Conservation (phyloP, 139 green algal genomes). For the Limnomonas spitsbergensis region DNA sequence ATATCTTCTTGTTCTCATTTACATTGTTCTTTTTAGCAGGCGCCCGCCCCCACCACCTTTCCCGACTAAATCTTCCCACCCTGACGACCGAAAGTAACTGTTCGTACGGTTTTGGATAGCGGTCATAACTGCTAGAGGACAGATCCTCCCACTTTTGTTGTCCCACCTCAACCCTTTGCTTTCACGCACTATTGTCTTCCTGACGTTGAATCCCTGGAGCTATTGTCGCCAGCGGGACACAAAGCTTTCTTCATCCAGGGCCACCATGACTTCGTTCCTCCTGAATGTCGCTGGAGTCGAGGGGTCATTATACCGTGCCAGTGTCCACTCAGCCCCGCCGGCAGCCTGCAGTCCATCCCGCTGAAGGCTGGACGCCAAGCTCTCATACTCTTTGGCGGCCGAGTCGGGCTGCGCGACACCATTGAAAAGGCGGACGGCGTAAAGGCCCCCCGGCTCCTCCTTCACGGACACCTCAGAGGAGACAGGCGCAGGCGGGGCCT, state of each 20-base stretch:
- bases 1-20: no score
- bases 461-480: conserved; percentile 13
- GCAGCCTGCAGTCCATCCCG: conserved; percentile 17
- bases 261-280: conserved; percentile 57
- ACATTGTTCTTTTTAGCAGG: no score
- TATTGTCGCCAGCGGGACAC: conserved; percentile 19
- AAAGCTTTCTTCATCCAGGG: conserved; percentile 25
- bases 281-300: conserved; percentile 35
- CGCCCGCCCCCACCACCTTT: no score
- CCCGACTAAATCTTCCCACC: no score
- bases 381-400: neutral
- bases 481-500: neutral
- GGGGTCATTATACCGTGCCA: conserved; percentile 61
- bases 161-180: no score
- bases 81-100: no score
- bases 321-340: neutral
- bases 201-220: no score
- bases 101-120: no score
- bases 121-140: no score
- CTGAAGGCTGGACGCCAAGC: conserved; percentile 14
- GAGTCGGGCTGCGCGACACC: conserved; percentile 20
- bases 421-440: conserved; percentile 35
- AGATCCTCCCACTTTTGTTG: no score
- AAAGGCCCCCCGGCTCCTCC: conserved; percentile 29
- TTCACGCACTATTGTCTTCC: no score